Percentiles rank a stretch among this genome's conserved stretches.
These are phyloP conservation scores for Brassica juncea DNA, from an alignment of 345 rosid genomes.

Conservation along the genomic window DNA sequence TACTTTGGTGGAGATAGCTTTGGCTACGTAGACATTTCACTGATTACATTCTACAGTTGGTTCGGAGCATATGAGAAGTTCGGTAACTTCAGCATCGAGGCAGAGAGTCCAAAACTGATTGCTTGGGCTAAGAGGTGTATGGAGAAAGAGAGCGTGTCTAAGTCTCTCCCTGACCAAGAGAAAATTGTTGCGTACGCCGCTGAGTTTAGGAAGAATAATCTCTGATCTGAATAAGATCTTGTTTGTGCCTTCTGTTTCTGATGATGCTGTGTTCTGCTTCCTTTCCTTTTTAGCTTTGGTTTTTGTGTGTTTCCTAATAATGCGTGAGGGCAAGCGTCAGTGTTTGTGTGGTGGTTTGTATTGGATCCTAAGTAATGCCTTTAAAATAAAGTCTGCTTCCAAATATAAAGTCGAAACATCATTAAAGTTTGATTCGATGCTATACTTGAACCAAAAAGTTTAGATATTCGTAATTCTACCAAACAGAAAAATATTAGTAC, in stretches of 20 bases:
- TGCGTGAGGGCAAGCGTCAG: slow-evolving; percentile 15
- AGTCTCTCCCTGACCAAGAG: slow-evolving; percentile 30
- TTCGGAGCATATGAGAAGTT: slow-evolving; percentile 32
- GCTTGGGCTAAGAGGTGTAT: slow-evolving; percentile 35
- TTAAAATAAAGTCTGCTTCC: neutral
- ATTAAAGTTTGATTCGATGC: no score
- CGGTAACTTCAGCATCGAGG: slow-evolving; percentile 35
- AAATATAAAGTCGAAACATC: neutral
- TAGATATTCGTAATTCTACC: no score
- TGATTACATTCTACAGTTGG: slow-evolving; percentile 31
- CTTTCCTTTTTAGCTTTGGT: neutral
- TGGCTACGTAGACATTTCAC: slow-evolving; percentile 31
- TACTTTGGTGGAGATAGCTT: slow-evolving; percentile 35
- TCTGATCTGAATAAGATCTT: slow-evolving; percentile 2
- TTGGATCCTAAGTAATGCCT: slow-evolving; percentile 2
- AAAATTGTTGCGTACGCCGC: slow-evolving; percentile 16
- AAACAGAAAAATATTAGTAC: no score
- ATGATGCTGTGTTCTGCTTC: neutral
- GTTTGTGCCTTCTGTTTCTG: neutral
- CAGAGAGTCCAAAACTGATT: slow-evolving; percentile 36
- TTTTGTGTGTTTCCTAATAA: slow-evolving; percentile 3
- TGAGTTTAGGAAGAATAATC: slow-evolving; percentile 24
- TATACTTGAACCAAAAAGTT: no score
- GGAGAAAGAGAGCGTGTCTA: slow-evolving; percentile 38
- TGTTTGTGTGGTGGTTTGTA: slow-evolving; percentile 1